Percentiles rank a stretch among this genome's conserved stretches.
Conservation (phyloP, 768 basidiomycete genomes). For the Clavulina sp. region DNA sequence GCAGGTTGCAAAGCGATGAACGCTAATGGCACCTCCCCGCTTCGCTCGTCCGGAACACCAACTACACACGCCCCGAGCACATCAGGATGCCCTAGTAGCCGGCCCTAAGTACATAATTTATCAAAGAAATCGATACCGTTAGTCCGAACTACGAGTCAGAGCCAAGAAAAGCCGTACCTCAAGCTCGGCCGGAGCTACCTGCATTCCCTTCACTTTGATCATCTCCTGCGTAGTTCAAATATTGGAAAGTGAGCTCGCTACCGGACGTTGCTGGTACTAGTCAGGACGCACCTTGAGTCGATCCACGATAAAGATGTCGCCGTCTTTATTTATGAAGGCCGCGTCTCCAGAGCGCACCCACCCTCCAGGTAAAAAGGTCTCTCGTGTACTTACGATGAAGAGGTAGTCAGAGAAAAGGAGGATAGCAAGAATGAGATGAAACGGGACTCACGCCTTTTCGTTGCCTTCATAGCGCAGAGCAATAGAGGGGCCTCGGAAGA, state of each 20-base stretch:
- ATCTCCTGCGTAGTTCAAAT: slow-evolving; percentile 11
- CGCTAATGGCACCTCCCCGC: slow-evolving; percentile 52
- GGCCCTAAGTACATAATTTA: slow-evolving; percentile 20
- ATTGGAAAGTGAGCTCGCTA: too few species aligned
- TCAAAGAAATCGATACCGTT: slow-evolving; percentile 30
- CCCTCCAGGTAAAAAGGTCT: slow-evolving; percentile 17
- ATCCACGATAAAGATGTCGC: slow-evolving; percentile 43
- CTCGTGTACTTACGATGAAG: slow-evolving; percentile 17
- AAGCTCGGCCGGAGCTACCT: slow-evolving; percentile 44
- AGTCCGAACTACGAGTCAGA: neutral
- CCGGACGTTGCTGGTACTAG: neutral
- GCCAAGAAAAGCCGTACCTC: neutral
- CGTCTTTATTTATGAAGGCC: slow-evolving; percentile 34
- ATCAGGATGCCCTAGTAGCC: slow-evolving; percentile 38
- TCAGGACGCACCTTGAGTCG: slow-evolving; percentile 34
- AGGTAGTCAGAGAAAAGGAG: slow-evolving; percentile 26
- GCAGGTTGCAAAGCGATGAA: slow-evolving; percentile 31
- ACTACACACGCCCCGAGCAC: slow-evolving; percentile 44
- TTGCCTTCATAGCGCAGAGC: slow-evolving; percentile 9
- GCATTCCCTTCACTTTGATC: slow-evolving; percentile 25
- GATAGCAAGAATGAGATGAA: neutral
- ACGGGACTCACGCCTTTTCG: neutral
- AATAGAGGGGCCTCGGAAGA: slow-evolving; percentile 9
- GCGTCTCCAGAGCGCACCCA: slow-evolving; percentile 59
- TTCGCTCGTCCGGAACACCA: slow-evolving; percentile 46